Evolutionary conservation across 1,139 yeast species (phyloP), one percentile per base, ranked within the genome.

Genomic region (Yamadazyma sp.): DNA sequence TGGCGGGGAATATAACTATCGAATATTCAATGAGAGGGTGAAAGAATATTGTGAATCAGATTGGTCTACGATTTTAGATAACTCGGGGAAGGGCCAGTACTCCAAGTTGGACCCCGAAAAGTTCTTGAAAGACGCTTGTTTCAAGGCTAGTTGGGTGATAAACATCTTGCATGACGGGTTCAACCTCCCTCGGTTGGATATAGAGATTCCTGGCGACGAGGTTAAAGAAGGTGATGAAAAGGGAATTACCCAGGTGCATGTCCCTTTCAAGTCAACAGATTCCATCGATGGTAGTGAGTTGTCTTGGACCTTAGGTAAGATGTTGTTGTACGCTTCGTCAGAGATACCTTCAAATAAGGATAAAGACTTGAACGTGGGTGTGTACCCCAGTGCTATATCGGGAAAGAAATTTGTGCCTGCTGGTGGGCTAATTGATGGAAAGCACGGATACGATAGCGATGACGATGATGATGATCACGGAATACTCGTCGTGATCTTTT

Each of bases 81-180:
- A 79, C 47, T 72, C 76, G 29, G 58, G 71, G 4, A 56, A 72
- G 11, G 86, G 86, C 2, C 64, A 67, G 37, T 77, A 79, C 49
- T 75, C 79, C 5, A 59, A 61, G 15, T 59, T 72, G 35, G 71
- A 75, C 34, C 73, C 77, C 1, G 64, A 74, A 12, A 63, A 61
- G 28, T 66, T 70, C 39, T 64, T 85, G 40, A 69, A 64, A 41
- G 84, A 81, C 53, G 83, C 91, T 2, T 86, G 95, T 58, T 86
- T 86, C 62, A 86, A 86, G 52, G 91, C 92, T 7, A 79, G 82
- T 50, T 86, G 95, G 95, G 86, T 86, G 2, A 69, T 84, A 28
- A 84, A 82, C 56, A 69, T 86, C 12, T 62, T 86, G 31, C 94
- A 86, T 52, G 94, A 86, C 51, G 95, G 95, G 1, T 85, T 84